Conservation (phyloP, 192 early-diverging fungal genomes). For the Umbelopsis isabellina region DNA sequence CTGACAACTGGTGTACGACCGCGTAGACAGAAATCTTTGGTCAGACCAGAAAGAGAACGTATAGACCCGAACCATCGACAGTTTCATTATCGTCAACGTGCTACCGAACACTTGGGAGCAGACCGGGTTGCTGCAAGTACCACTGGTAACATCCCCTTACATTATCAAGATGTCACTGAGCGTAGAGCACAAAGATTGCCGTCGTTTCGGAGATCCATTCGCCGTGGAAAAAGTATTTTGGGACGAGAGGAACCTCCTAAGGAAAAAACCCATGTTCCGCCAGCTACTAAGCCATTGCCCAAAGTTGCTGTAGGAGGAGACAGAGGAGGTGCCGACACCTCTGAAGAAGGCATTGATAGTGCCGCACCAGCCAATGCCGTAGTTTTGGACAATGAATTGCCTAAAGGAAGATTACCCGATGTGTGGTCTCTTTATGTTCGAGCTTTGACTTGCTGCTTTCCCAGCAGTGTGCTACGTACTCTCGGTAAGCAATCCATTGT, state of each 20-base stretch:
- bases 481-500: conserved; percentile 28
- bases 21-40: conserved; percentile 67
- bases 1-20: conserved; percentile 21
- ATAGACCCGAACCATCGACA: conserved; percentile 50
- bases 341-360: not conserved
- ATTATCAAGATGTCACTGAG: conserved; percentile 19
- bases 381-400: not conserved
- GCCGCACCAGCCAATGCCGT: conserved; percentile 8
- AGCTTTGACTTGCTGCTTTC: conserved; percentile 35
- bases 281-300: not conserved
- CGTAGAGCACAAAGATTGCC: conserved; percentile 11
- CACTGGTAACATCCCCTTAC: conserved; percentile 26
- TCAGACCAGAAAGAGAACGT: conserved; percentile 68
- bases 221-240: conserved; percentile 45
- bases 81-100: conserved; percentile 47
- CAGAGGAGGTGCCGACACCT: conserved; percentile 1
- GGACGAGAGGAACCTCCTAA: conserved; percentile 48
- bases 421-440: conserved; percentile 32
- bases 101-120: conserved; percentile 36
- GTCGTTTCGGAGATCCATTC: conserved; percentile 26
- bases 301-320: not conserved
- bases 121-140: conserved; percentile 26
- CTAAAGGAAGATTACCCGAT: conserved; percentile 26
- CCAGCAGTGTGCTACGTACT: conserved; percentile 22
- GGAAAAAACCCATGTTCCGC: conserved; percentile 10